These are phyloP conservation scores for Boletus subparvulus DNA, from an alignment of 768 basidiomycete genomes.

Conservation along the genomic window DNA sequence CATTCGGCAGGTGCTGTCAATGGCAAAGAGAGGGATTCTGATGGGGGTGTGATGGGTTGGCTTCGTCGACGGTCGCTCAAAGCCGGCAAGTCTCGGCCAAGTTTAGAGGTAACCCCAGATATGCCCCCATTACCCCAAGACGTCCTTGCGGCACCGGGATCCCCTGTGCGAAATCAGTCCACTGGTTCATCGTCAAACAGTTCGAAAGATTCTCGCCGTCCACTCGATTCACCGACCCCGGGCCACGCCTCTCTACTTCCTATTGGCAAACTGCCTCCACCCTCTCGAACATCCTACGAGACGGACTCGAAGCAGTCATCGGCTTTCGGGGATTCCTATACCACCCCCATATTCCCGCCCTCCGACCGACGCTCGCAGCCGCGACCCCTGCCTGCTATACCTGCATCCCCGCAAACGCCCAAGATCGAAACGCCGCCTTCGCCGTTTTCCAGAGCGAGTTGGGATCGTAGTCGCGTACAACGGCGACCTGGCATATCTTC, in stretches of 20 bases:
- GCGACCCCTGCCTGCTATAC: slow-evolving; percentile 28
- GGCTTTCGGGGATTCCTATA: slow-evolving; percentile 11
- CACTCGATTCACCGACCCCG: slow-evolving; percentile 18
- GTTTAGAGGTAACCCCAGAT: slow-evolving; percentile 19
- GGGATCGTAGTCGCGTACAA: slow-evolving; percentile 15
- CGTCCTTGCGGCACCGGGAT: slow-evolving; percentile 7
- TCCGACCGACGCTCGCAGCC: slow-evolving; percentile 10
- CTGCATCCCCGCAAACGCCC: slow-evolving; percentile 29
- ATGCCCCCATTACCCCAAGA: slow-evolving; percentile 15
- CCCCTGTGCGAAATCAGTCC: slow-evolving; percentile 25
- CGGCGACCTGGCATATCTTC: slow-evolving; percentile 11
- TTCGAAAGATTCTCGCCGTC: slow-evolving; percentile 26
- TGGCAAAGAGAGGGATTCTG: slow-evolving; percentile 39
- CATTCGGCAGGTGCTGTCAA: slow-evolving; percentile 32
- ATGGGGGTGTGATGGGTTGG: slow-evolving; percentile 38
- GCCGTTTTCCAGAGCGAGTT: slow-evolving; percentile 14
- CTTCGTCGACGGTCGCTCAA: slow-evolving; percentile 30
- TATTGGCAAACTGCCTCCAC: slow-evolving; percentile 11
- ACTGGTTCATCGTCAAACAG: slow-evolving; percentile 22
- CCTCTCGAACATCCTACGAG: slow-evolving; percentile 9
- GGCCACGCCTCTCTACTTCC: slow-evolving; percentile 11
- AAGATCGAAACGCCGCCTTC: slow-evolving; percentile 19
- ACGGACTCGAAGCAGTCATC: slow-evolving; percentile 26
- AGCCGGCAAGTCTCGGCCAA: slow-evolving; percentile 21
- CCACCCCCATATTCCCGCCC: slow-evolving; percentile 8